These are phyloP conservation scores for Cyamopsis tetragonoloba DNA, from an alignment of 306 rosid species.

Conservation along the genomic window DNA sequence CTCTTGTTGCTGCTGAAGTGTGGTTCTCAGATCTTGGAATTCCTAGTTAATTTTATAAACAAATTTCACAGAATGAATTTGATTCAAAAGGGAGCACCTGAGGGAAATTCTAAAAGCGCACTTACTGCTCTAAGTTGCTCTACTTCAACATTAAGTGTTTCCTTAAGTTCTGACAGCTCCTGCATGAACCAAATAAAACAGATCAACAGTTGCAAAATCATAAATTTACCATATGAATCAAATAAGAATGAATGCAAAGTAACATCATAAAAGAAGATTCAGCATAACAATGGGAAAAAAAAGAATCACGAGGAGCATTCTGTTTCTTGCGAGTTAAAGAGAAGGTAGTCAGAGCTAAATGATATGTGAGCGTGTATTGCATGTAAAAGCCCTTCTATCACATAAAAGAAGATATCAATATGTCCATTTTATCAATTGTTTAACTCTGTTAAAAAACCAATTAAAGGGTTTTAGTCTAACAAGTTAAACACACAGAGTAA, in stretches of 20 bases:
- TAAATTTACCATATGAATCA: slow-evolving; percentile 9
- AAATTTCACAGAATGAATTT: neutral
- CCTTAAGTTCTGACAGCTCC: slow-evolving; percentile 91
- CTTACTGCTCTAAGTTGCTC: slow-evolving; percentile 87
- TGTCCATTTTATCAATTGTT: neutral
- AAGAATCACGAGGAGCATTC: neutral
- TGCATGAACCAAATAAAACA: slow-evolving; percentile 31
- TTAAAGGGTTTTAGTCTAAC: neutral
- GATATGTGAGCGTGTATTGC: too few species aligned
- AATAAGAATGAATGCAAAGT: neutral
- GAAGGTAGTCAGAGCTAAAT: neutral
- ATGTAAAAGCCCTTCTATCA: neutral
- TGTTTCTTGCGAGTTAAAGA: neutral
- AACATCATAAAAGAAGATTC: neutral
- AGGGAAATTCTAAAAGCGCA: slow-evolving; percentile 15
- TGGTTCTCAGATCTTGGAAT: slow-evolving; percentile 84
- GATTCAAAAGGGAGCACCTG: neutral
- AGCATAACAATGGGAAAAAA: neutral
- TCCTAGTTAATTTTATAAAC: slow-evolving; percentile 46
- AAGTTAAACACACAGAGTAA: neutral
- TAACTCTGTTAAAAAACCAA: neutral
- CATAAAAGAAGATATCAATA: neutral
- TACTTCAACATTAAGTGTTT: slow-evolving; percentile 88
- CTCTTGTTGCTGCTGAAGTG: slow-evolving; percentile 94
- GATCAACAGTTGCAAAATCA: slow-evolving; percentile 9